Evolutionary conservation across 441 rosid species (phyloP), one percentile per base, ranked within the genome.

Genomic region (Breynia disticha): DNA sequence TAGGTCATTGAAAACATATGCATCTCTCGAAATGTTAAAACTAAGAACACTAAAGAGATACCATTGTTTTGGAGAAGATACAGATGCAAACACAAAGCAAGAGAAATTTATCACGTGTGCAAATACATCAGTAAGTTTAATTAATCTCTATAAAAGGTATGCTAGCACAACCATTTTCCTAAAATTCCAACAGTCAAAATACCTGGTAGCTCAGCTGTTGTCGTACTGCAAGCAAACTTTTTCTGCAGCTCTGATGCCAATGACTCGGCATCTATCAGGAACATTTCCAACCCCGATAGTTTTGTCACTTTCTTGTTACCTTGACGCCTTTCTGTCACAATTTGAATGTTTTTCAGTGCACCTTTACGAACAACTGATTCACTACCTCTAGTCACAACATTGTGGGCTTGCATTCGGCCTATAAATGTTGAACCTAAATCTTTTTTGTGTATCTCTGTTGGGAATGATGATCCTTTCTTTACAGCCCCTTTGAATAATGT

Each of bases 231-330:
- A 64, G 98, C 98, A 70, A 79, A 82, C 73, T 91, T 91, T 73
- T 91, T 91, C 83, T 91, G 98, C 76, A 91, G 70, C 68, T 91
- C 98, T 22, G 97, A 86, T 37, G 94, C 98, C 67, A 88, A 65
- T 48, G 84, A 68, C 63, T 91, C 98, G 55, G 95, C 86, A 38
- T 83, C 91, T 19, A 91, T 62, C 70, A 88, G 75, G 72, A 91
- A 84, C 38, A 81, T 72, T 74, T 85, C 93, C 52, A 88, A 32
- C 58, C 98, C 97, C 2, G 87, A 74, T 4, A 88, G 76, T 62
- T 80, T 88, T 4, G 97, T 91, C 46, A 86, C 87, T 67, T 88
- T 91, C 54, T 91, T 91, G 74, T 86, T 88, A 45, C 98, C 98
- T 61, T 86, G 95, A 61, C 95, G 81, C 69, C 98, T 67, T 67